phyloP scores from a whole-genome alignment of 345 rosid genomes.

The Anastatica hierochuntica region DNA sequence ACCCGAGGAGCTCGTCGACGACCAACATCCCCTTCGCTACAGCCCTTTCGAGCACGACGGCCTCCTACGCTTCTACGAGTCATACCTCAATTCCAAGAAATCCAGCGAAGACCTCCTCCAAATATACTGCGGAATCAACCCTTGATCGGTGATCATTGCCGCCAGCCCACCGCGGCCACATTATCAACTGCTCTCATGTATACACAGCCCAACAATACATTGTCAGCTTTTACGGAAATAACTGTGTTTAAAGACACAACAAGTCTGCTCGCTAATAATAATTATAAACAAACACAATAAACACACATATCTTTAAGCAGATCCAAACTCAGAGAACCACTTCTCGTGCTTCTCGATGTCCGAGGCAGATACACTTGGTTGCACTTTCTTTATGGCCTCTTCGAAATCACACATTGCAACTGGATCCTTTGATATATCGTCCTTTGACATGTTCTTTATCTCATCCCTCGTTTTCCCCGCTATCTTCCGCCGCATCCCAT shows the following conservation, averaged over 20 bases:
- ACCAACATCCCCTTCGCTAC: conserved; percentile 40
- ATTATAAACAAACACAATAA: no score
- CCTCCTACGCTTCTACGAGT: conserved; percentile 36
- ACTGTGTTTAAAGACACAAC: no score
- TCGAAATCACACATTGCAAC: conserved; percentile 99
- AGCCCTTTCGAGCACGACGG: conserved; percentile 45
- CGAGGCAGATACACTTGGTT: conserved; percentile 78
- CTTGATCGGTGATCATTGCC: conserved; percentile 12
- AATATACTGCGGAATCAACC: conserved; percentile 5
- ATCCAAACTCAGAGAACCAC: conserved; percentile 93
- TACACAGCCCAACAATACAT: no score
- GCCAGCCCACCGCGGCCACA: no score
- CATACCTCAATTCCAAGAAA: conserved; percentile 16
- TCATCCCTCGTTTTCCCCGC: conserved; percentile 98
- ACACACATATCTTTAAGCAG: no score
- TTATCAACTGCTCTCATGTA: no score
- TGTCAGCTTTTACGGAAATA: no score
- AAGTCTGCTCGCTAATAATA: no score
- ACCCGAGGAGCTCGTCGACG: conserved; percentile 48
- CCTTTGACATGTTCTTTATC: conserved; percentile 98
- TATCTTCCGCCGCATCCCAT: conserved; percentile 99
- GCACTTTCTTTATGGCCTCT: conserved; percentile 90
- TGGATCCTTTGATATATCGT: conserved; percentile 94
- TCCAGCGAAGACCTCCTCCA: conserved; percentile 12
- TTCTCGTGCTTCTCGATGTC: conserved; percentile 97